These are phyloP conservation scores for Rhizoctonia solani DNA, from an alignment of 1,284 basidiomycete genomes.

Conservation along the genomic window DNA sequence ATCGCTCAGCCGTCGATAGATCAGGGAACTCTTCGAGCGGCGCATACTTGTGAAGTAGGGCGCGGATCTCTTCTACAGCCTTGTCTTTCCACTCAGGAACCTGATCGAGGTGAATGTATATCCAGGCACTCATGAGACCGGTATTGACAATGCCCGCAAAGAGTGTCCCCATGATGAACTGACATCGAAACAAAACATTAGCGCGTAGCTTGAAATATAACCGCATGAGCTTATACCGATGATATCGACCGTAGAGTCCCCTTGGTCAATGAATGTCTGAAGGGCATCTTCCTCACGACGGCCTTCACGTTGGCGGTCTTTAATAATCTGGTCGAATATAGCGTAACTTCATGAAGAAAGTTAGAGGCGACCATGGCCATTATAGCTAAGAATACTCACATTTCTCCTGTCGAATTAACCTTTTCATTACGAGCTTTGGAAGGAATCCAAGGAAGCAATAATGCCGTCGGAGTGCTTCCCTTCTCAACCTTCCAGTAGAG, in stretches of 20 bases:
- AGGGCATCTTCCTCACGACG: slow-evolving; percentile 20
- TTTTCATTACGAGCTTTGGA: neutral
- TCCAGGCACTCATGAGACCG: slow-evolving; percentile 25
- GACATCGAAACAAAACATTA: neutral
- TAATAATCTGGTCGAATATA: slow-evolving; percentile 14
- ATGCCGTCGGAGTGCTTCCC: neutral
- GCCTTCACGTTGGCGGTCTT: neutral
- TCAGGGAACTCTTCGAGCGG: neutral
- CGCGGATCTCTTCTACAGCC: neutral
- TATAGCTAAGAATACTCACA: no score
- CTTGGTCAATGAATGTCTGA: slow-evolving; percentile 3
- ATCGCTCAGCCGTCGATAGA: neutral
- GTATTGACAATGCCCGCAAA: slow-evolving; percentile 22
- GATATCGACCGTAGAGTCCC: slow-evolving; percentile 10
- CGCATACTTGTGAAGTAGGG: slow-evolving; percentile 5
- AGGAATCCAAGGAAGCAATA: slow-evolving; percentile 17
- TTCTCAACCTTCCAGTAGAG: slow-evolving; percentile 5
- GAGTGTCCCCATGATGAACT: slow-evolving; percentile 2
- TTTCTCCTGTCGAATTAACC: neutral
- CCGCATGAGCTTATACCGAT: neutral
- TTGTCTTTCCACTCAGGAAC: slow-evolving; percentile 20
- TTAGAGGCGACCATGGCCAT: no score
- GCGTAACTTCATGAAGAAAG: no score
- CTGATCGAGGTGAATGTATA: slow-evolving; percentile 18
- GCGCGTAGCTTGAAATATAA: neutral